Base-by-base conservation (phyloP, 306 rosid species). In the Dalbergia cochinchinensis region DNA sequence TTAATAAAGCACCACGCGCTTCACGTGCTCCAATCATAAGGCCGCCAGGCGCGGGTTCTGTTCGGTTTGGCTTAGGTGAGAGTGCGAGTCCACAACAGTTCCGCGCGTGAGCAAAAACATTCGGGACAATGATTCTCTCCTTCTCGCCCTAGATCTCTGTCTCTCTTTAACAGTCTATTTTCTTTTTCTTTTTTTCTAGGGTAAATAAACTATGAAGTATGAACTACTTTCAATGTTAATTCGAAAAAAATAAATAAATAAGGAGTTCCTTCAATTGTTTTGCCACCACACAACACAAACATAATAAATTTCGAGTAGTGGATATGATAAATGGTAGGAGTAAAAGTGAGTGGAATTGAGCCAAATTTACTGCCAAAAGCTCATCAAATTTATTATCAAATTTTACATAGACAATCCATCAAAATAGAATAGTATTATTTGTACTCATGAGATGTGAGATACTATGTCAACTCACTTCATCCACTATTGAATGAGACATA, bases 21-120 rank as follows among this genome's bases (percentile, higher is more conserved):
- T 78, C 82, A 82, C 77, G 82, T 79, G 86, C 73, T 65, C 86
- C 84, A 86, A 85, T 82, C 79, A 78, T 74, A 74, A 54, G 76
- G 6, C 39, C 74, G 20, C 55, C 41, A 53, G 81, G 75, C 81
- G 88, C 73, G 69, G 26, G 73, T 63, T 69, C 39, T 57, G 54
- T 48, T 48, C 6, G 54, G 74, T 80, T 50, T 48, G 26, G 57
- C 37, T 67, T 19, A 20, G 78, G 48, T 73, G 74, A 18, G 41
- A 55, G 55, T 59, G 65, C 31, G 73, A 18, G 19, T 63, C 53
- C 50, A n/a, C 8, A 15, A 62, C 65, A 60, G 11, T 33, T 11
- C 54, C 68, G 88, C 88, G 86, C 86, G 88, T 82, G 79, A 78
- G 79, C 57, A 14, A 9, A 53, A 35, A 5, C 20, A 35, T 19